Percentiles rank a stretch among this genome's conserved stretches.
Conservation (phyloP, 148 eudicot genomes). For the Rhododendron simsii region DNA sequence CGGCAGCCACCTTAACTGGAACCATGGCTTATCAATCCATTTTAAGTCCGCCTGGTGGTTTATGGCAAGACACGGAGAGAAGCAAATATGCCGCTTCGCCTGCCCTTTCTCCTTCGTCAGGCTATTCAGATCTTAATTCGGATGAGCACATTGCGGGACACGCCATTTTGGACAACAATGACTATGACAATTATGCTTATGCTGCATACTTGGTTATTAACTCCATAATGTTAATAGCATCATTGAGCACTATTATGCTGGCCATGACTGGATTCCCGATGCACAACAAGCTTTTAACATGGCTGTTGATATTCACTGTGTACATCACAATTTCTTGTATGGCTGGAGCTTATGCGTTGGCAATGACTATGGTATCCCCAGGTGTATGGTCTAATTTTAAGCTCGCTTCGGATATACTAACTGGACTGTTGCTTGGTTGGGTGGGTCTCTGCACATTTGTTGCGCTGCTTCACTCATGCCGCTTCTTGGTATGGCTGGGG, state of each 20-base stretch:
- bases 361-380: background rate
- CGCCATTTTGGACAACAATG: background rate
- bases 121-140: background rate
- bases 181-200: rapidly evolving
- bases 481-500: background rate
- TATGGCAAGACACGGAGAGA: background rate
- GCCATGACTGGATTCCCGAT: background rate
- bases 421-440: no score
- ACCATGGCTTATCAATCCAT: background rate
- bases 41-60: background rate
- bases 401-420: no score
- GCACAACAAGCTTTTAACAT: background rate
- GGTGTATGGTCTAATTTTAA: no score
- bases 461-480: background rate
- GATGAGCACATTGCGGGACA: background rate
- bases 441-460: background rate
- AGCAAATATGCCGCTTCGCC: background rate
- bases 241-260: background rate
- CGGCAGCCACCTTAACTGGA: background rate
- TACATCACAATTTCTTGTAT: background rate
- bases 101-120: background rate
- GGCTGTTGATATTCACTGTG: background rate
- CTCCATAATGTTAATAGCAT: background rate
- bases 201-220: background rate
- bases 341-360: background rate